These are phyloP conservation scores for Acanthamoeba quina DNA, from an alignment of 208 protist species.

Conservation along the genomic window DNA sequence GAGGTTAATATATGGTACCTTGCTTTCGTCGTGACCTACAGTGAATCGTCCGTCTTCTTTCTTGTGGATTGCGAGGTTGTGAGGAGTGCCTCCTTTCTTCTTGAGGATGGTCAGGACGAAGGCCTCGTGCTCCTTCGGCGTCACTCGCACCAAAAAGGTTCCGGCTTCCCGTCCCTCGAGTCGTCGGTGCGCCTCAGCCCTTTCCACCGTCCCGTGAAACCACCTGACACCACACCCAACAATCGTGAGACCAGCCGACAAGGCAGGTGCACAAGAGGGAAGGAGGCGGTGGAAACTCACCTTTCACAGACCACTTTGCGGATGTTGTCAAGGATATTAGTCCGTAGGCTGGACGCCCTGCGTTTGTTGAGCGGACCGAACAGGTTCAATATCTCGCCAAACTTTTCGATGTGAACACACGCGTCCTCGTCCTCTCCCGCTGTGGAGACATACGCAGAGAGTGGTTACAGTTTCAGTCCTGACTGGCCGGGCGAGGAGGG, in stretches of 20 bases:
- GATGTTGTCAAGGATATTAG: constrained; percentile 71
- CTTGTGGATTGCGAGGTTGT: constrained; percentile 61
- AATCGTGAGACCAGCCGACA: not conserved
- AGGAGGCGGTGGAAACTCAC: not conserved
- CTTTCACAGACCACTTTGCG: constrained; percentile 65
- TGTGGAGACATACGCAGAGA: not conserved
- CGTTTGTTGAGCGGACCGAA: constrained; percentile 79
- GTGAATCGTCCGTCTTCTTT: constrained; percentile 56
- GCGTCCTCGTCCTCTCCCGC: constrained; percentile 47
- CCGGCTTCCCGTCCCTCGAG: constrained; percentile 40
- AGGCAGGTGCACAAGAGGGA: not conserved
- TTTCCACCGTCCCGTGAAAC: constrained; percentile 68
- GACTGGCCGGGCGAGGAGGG: no score
- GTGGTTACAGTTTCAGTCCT: not conserved
- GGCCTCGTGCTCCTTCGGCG: constrained; percentile 49
- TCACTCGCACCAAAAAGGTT: constrained; percentile 68
- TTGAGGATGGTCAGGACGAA: constrained; percentile 68
- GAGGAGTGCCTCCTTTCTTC: constrained; percentile 58
- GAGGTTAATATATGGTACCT: not conserved
- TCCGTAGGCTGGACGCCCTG: constrained; percentile 22
- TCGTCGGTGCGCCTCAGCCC: constrained; percentile 53
- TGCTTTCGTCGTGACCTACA: constrained; percentile 59
- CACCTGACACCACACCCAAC: constrained; percentile 27
- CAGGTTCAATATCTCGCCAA: constrained; percentile 82
- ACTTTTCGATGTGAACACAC: constrained; percentile 78